A percentile compares a stretch with the other conserved stretches of the same genome.
These are phyloP conservation scores for Cyathus striatus DNA, from an alignment of 768 basidiomycete species.

Conservation along the genomic window DNA sequence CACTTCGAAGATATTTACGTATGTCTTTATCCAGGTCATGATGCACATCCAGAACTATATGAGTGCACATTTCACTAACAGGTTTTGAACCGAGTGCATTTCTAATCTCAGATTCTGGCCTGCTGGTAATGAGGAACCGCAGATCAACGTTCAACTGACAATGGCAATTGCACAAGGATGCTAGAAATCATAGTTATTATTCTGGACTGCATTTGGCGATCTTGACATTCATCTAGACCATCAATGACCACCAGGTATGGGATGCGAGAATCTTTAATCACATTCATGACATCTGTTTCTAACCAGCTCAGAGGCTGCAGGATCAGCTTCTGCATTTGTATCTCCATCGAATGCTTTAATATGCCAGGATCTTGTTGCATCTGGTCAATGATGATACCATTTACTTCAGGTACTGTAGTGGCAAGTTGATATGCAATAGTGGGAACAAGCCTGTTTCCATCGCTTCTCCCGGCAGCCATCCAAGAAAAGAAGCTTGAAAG, in stretches of 20 bases:
- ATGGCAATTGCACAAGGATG: slow-evolving; percentile 15
- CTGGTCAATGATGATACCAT: background rate
- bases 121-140: slow-evolving; percentile 20
- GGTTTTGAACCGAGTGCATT: background rate
- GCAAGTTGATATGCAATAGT: slow-evolving; percentile 6
- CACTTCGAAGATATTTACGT: background rate
- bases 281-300: background rate
- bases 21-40: slow-evolving; percentile 5
- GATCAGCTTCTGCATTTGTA: background rate
- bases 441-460: background rate
- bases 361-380: background rate
- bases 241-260: slow-evolving; percentile 11
- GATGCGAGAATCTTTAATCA: background rate
- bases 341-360: background rate
- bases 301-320: background rate
- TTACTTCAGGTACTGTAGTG: background rate
- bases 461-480: background rate
- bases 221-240: slow-evolving; percentile 14
- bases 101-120: slow-evolving; percentile 19
- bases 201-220: slow-evolving; percentile 4
- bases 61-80: background rate
- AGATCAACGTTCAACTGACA: too few species aligned
- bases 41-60: background rate
- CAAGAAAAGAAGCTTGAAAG: slow-evolving; percentile 6
- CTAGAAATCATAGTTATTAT: slow-evolving; percentile 11